These are phyloP conservation scores for Brachypodium distachyon DNA, from an alignment of 202 grass and related monocot genomes.

Conservation along the genomic window DNA sequence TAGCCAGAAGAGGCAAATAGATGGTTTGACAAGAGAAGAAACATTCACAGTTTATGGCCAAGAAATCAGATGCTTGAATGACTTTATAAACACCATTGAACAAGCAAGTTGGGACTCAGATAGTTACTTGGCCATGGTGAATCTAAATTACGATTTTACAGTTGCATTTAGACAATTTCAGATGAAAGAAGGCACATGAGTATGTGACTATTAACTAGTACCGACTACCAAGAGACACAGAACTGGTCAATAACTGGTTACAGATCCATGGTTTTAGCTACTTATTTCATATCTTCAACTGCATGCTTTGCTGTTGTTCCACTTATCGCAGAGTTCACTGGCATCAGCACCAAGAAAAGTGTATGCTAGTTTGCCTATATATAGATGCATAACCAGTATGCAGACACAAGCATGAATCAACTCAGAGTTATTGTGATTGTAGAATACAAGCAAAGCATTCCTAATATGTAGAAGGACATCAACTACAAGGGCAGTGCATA, in stretches of 20 bases:
- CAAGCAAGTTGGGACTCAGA: not conserved
- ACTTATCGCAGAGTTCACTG: not conserved
- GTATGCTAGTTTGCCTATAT: not conserved
- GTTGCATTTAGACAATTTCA: not conserved
- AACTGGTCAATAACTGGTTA: not conserved
- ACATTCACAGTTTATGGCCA: not conserved
- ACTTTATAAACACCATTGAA: not conserved
- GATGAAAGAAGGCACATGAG: not conserved
- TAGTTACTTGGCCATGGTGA: not conserved
- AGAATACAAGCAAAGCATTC: not conserved
- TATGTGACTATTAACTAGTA: no score
- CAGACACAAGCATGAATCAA: not conserved
- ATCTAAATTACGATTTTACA: not conserved
- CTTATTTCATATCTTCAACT: not conserved
- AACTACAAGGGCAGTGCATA: constrained; percentile 1
- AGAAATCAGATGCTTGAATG: not conserved
- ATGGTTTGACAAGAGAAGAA: not conserved
- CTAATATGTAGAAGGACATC: constrained; percentile 9
- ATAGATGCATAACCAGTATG: not conserved
- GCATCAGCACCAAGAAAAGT: not conserved
- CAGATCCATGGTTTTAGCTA: not conserved
- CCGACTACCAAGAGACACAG: not conserved
- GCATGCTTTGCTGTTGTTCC: not conserved
- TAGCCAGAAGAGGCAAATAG: not conserved
- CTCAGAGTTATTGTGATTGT: not conserved